A percentile compares a stretch with the other conserved stretches of the same genome.
Evolutionary conservation across 2,329 filamentous ascomycete species (phyloP).

Genomic region (Metarhizium robertsii): DNA sequence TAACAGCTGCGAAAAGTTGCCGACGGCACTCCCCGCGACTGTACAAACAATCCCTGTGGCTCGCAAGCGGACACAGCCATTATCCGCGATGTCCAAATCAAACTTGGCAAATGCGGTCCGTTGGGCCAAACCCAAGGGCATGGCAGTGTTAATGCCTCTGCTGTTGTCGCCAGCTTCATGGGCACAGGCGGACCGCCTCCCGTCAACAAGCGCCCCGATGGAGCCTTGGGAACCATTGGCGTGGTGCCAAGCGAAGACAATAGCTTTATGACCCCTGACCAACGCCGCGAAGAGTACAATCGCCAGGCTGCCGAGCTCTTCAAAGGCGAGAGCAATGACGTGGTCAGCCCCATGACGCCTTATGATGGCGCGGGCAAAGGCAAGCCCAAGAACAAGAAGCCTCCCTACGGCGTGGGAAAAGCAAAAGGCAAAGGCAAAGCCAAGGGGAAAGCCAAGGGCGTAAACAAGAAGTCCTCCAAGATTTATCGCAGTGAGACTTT

Average conservation of each 20-base stretch:
- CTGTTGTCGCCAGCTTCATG: conserved; percentile 53
- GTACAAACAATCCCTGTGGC: conserved; percentile 48
- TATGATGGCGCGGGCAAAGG: too few species aligned
- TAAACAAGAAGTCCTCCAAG: too few species aligned
- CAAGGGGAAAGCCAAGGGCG: too few species aligned
- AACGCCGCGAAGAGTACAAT: conserved; percentile 14
- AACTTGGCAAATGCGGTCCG: conserved; percentile 39
- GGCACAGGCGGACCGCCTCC: conserved; percentile 27
- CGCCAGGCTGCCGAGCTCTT: conserved; percentile 22
- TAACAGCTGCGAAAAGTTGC: conserved; percentile 28
- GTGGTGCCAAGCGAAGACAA: conserved; percentile 26
- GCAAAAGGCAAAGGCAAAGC: too few species aligned
- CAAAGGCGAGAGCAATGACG: conserved; percentile 9
- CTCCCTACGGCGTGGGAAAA: too few species aligned
- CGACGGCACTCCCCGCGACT: conserved; percentile 60
- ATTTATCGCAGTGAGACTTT: conserved; percentile 32
- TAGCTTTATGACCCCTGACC: conserved; percentile 14
- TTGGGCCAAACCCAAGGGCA: conserved; percentile 53
- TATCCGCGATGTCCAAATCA: conserved; percentile 52
- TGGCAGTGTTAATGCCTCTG: conserved; percentile 46
- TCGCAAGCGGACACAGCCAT: conserved; percentile 61
- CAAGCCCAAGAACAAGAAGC: too few species aligned
- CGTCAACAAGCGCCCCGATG: conserved; percentile 20
- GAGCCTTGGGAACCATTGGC: conserved; percentile 26
- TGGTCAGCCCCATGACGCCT: too few species aligned